Percentiles rank a stretch among this genome's conserved stretches.
Evolutionary conservation across 768 basidiomycete species (phyloP).

Genomic region (Tylopilus felleus): DNA sequence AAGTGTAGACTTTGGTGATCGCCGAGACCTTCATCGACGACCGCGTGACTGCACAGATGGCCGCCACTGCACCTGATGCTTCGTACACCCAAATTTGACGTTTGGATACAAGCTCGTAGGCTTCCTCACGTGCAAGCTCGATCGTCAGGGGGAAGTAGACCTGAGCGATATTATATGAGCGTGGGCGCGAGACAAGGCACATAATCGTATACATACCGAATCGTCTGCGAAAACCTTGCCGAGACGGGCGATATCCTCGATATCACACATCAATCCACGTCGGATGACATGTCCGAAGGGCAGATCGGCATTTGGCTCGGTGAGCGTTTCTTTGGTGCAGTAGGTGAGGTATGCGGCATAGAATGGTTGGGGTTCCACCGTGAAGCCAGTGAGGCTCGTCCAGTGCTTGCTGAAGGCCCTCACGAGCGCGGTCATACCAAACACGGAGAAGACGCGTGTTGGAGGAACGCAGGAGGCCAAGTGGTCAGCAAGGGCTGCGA

Average conservation of each 20-base stretch:
- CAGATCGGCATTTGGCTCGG: slow-evolving; percentile 19
- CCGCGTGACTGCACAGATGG: slow-evolving; percentile 58
- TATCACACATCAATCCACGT: slow-evolving; percentile 37
- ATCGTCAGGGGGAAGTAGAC: slow-evolving; percentile 42
- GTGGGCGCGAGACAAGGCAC: background rate
- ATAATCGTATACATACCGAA: slow-evolving; percentile 38
- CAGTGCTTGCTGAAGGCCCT: slow-evolving; percentile 43
- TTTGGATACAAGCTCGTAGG: slow-evolving; percentile 44
- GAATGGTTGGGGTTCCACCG: slow-evolving; percentile 41
- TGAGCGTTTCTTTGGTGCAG: slow-evolving; percentile 41
- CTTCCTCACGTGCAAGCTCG: slow-evolving; percentile 41
- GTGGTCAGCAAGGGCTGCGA: slow-evolving; percentile 36
- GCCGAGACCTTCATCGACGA: slow-evolving; percentile 46
- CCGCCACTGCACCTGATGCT: slow-evolving; percentile 38
- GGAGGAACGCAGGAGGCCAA: slow-evolving; percentile 37
- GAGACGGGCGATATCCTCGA: slow-evolving; percentile 39
- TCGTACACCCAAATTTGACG: slow-evolving; percentile 55
- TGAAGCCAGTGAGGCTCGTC: slow-evolving; percentile 40
- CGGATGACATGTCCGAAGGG: slow-evolving; percentile 38
- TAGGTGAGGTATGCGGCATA: slow-evolving; percentile 48
- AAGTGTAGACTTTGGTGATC: slow-evolving; percentile 59
- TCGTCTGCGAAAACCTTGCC: slow-evolving; percentile 51
- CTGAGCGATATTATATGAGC: slow-evolving; percentile 28
- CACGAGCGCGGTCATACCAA: slow-evolving; percentile 41
- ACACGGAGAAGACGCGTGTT: slow-evolving; percentile 50